Conservation (phyloP, 345 rosid species). For the Populus tremula region DNA sequence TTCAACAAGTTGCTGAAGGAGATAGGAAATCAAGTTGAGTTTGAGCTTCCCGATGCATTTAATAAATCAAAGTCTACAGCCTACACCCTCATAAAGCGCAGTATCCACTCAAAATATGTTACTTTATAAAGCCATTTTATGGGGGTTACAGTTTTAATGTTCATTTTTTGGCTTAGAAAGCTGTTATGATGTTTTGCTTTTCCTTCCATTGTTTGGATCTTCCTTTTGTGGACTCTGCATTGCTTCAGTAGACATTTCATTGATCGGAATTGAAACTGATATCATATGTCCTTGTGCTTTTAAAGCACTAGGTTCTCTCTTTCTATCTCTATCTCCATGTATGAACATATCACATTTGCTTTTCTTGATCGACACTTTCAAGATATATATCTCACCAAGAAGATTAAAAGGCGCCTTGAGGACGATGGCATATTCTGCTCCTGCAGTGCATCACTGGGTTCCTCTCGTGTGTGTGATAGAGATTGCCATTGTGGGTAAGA, state of each 20-base stretch:
- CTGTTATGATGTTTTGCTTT: neutral
- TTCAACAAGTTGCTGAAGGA: conserved; percentile 60
- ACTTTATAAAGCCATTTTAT: conserved; percentile 6
- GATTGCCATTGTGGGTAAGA: conserved; percentile 99
- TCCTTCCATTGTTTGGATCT: neutral
- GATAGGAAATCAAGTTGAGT: conserved; percentile 63
- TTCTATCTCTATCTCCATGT: neutral
- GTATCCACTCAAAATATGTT: conserved; percentile 50
- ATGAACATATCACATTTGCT: conserved; percentile 10
- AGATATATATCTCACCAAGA: conserved; percentile 89
- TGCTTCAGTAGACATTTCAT: neutral
- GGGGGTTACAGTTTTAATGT: neutral
- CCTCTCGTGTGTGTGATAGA: conserved; percentile 64
- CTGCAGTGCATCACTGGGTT: conserved; percentile 58
- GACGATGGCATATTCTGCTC: conserved; percentile 99
- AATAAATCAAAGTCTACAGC: conserved; percentile 63
- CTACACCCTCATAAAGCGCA: conserved; percentile 74
- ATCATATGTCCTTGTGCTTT: neutral
- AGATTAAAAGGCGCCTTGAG: conserved; percentile 60
- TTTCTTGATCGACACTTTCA: conserved; percentile 30
- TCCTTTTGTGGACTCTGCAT: neutral
- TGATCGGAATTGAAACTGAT: neutral
- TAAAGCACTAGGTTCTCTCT: neutral
- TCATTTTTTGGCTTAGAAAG: neutral
- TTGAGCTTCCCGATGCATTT: conserved; percentile 81